Base-by-base conservation (phyloP, 2,329 filamentous ascomycete species). In the Cordyceps tenuipes region DNA sequence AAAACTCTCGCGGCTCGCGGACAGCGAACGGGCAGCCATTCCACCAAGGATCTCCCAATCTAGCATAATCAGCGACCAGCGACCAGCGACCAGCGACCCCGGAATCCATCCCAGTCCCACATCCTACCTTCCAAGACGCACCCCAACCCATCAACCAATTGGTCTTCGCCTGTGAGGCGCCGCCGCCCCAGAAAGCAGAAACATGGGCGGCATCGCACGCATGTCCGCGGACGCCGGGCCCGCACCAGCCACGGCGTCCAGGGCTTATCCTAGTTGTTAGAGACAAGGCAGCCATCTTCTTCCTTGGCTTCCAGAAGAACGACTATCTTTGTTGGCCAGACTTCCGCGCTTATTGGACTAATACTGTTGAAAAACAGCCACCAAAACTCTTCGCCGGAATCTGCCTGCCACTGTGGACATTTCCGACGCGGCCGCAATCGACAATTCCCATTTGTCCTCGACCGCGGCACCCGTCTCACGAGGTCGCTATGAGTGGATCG, bases 181-280 rank as follows among this genome's bases (percentile, higher is more conserved):
- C 31, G 46, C 19, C 31, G 46, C 55, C 46, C 46, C 46, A 50
- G 55, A 50, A 31, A 34, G 31, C 55, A 19, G 29, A 12, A 57
- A 12, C 43, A 56, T 26, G 36, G 34, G 31, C 47, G 21, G 7
- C 44, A 57, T 41, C 21, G 12, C 13, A 12, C 55, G 55, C 46
- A 26, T 21, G 55, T 31, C 55, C 55, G 55, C 55, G 55, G 55
- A 49, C 46, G 46, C 55, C 55, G 55, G 55, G 36, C 55, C 55
- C 55, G 46, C 54, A 50, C 1, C 53, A 39, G 9, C 31, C 9
- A 50, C 55, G 46, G 21, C 46, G 46, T 41, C 15, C 34, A 43
- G 54, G 44, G 54, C 17, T 8, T 13, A 34, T 17, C 17, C 26
- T 34, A 17, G 52, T 17, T 15, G 26, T 29, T 3, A 34, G 17